Conservation (phyloP, 495 filamentous ascomycete genomes). For the Aspergillus indologenus region DNA sequence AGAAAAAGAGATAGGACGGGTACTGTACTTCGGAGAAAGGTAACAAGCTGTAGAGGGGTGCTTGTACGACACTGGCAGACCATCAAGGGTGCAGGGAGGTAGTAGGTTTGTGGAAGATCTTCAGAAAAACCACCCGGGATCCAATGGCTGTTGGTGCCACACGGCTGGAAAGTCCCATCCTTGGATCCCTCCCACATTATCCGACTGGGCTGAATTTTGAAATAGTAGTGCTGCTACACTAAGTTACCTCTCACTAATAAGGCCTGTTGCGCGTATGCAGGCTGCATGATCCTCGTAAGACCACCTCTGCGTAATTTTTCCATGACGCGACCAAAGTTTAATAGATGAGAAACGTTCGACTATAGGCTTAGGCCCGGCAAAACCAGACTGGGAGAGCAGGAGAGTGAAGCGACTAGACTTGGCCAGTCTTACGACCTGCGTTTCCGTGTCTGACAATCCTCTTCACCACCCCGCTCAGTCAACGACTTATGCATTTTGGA, state of each 20-base stretch:
- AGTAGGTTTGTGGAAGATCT: slow-evolving; percentile 20
- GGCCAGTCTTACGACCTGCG: background rate
- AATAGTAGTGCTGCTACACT: background rate
- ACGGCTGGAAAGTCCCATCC: slow-evolving; percentile 24
- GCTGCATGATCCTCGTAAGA: background rate
- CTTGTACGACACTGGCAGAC: too few species aligned
- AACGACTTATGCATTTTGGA: too few species aligned
- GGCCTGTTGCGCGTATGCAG: slow-evolving; percentile 7
- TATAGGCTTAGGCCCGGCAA: background rate
- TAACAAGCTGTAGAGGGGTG: background rate
- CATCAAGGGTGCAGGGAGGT: slow-evolving; percentile 6
- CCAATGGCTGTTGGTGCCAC: slow-evolving; percentile 27
- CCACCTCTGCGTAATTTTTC: background rate
- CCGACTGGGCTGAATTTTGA: slow-evolving; percentile 16
- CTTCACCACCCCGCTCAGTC: background rate
- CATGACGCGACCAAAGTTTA: slow-evolving; percentile 6
- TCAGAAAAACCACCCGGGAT: slow-evolving; percentile 16
- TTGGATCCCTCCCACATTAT: slow-evolving; percentile 19
- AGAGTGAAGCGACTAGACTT: background rate
- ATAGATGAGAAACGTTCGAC: slow-evolving; percentile 9
- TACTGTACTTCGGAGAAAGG: too few species aligned
- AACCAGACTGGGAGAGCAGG: background rate
- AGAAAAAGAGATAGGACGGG: too few species aligned
- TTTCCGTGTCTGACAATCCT: background rate
- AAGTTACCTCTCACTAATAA: background rate